Evolutionary conservation across 352 stramenopile genomes (phyloP).

Genomic region (Halophytophthora batemanensis): DNA sequence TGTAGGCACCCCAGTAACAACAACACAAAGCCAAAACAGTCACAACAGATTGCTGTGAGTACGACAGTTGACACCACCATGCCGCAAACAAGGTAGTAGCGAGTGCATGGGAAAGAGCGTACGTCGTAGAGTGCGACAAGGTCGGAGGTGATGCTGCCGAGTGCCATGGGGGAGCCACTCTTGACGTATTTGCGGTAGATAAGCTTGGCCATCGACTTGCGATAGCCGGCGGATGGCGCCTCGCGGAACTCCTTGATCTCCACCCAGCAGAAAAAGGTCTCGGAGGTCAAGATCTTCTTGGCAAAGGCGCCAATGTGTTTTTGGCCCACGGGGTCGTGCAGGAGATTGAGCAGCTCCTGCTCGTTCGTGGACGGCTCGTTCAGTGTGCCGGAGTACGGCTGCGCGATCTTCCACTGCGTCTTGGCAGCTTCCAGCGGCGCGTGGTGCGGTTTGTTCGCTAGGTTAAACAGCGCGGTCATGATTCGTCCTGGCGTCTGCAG

Average conservation of each 20-base stretch:
- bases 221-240: conserved; percentile 58
- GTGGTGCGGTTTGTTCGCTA: conserved; percentile 63
- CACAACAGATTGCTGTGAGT: too few relatives aligned
- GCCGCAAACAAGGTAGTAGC: conserved; percentile 2
- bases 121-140: conserved; percentile 70
- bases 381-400: conserved; percentile 40
- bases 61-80: too few relatives aligned
- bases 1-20: not conserved
- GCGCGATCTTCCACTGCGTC: conserved; percentile 74
- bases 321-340: conserved; percentile 76
- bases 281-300: conserved; percentile 81
- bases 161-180: conserved; percentile 64
- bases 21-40: conserved; percentile 3
- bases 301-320: conserved; percentile 79
- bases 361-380: conserved; percentile 55
- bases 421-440: conserved; percentile 71
- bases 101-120: conserved; percentile 10
- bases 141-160: conserved; percentile 73
- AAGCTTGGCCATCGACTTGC: conserved; percentile 73
- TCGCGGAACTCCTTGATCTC: conserved; percentile 83
- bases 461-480: conserved; percentile 42
- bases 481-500: conserved; percentile 52
- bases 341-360: conserved; percentile 62
- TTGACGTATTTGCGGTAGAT: conserved; percentile 88
- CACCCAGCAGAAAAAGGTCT: conserved; percentile 87